phyloP scores from a whole-genome alignment of 805 yeast species.

The Metschnikowia cerradonensis region DNA sequence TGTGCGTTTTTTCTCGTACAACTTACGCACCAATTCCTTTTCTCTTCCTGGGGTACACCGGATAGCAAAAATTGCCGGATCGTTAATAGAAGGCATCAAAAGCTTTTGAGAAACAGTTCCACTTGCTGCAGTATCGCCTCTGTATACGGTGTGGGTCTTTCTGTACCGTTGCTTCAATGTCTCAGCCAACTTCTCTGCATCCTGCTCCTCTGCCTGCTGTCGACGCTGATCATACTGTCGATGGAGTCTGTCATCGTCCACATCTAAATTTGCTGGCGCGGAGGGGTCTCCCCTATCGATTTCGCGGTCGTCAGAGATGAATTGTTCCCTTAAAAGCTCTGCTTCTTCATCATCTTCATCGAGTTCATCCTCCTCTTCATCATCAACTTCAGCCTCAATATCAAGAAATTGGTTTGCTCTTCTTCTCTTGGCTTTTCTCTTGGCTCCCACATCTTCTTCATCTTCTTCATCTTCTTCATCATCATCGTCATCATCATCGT shows the following conservation, averaged over 20 bases:
- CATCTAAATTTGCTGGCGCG: conserved; percentile 19
- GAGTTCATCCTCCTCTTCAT: conserved; percentile 89
- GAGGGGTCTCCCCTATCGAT: conserved; percentile 55
- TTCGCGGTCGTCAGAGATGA: conserved; percentile 66
- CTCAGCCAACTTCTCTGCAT: conserved; percentile 90
- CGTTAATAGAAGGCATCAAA: conserved; percentile 90
- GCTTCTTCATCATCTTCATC: conserved; percentile 90
- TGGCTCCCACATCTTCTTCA: conserved; percentile 49
- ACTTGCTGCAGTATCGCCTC: conserved; percentile 70
- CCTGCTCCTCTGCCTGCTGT: conserved; percentile 86
- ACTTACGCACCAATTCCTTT: conserved; percentile 80
- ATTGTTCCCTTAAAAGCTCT: conserved; percentile 80
- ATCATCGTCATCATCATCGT: conserved; percentile 44
- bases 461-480: conserved; percentile 50
- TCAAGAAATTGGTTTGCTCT: conserved; percentile 83
- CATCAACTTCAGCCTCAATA: conserved; percentile 98
- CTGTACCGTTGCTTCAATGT: conserved; percentile 91
- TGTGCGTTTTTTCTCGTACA: conserved; percentile 79
- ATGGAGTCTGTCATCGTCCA: conserved; percentile 65
- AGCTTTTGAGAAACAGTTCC: conserved; percentile 83
- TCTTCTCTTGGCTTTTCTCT: conserved; percentile 45
- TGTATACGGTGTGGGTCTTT: conserved; percentile 73
- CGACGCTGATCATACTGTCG: conserved; percentile 86
- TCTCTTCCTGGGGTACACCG: conserved; percentile 92
- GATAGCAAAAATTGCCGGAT: conserved; percentile 94